Conservation (phyloP, 768 basidiomycete species). For the Sutorius australiensis region DNA sequence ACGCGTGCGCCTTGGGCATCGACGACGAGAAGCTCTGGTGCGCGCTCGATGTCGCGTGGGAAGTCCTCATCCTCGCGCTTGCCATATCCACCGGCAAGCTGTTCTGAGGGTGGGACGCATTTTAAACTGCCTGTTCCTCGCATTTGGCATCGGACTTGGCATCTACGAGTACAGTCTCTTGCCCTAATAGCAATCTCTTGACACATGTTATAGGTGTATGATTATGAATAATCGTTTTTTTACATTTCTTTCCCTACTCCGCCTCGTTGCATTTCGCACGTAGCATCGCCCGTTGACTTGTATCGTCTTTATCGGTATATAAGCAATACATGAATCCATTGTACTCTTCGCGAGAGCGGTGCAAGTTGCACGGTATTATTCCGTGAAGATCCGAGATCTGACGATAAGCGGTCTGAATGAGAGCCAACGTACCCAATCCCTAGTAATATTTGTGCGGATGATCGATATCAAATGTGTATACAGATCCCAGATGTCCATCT, state of each 20-base stretch:
- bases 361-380: too few species aligned
- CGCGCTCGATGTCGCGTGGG: conserved; percentile 49
- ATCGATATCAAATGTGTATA: not conserved
- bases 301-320: conserved; percentile 25
- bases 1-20: conserved; percentile 48
- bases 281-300: not conserved
- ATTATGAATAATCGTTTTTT: conserved; percentile 7
- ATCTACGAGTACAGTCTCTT: conserved; percentile 2
- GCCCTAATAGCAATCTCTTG: conserved; percentile 5
- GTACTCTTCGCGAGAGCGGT: not conserved
- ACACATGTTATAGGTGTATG: conserved; percentile 22
- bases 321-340: conserved; percentile 12
- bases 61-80: conserved; percentile 41
- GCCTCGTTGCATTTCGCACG: not conserved
- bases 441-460: not conserved
- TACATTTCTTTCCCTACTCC: not conserved
- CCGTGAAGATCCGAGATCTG: not conserved
- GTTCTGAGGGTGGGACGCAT: conserved; percentile 6
- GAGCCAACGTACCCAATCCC: not conserved
- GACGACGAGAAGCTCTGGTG: conserved; percentile 45
- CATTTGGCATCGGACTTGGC: conserved; percentile 9
- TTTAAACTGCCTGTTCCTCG: not conserved
- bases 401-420: not conserved
- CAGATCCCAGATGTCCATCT: conserved; percentile 1
- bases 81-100: conserved; percentile 25